Evolutionary conservation across 305 asterid species (phyloP).

Genomic region (Nicotiana rustica): DNA sequence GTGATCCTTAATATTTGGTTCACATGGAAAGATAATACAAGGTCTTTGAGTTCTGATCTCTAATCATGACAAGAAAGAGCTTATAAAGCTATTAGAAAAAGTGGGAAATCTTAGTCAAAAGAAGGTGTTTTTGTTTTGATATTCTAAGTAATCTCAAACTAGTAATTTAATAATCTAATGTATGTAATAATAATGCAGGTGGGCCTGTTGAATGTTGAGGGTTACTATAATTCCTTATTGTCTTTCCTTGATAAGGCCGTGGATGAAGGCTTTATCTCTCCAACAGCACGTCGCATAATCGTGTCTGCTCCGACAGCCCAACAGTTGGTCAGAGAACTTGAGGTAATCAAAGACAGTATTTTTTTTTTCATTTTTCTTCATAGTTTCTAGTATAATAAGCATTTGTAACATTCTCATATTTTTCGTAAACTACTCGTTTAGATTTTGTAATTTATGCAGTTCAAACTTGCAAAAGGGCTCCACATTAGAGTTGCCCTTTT

Average conservation of each 20-base stretch:
- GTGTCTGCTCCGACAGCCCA: slow-evolving; percentile 48
- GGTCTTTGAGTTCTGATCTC: slow-evolving; percentile 38
- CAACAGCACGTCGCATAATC: slow-evolving; percentile 45
- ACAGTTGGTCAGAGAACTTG: slow-evolving; percentile 42
- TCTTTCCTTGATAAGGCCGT: slow-evolving; percentile 50
- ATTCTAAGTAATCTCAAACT: background rate
- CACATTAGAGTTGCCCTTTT: background rate
- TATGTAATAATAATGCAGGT: slow-evolving; percentile 37
- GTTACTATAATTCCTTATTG: slow-evolving; percentile 45
- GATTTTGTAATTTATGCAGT: background rate
- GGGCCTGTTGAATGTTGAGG: slow-evolving; percentile 52
- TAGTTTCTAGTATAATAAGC: background rate
- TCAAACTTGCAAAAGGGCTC: background rate
- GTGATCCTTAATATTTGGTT: slow-evolving; percentile 43
- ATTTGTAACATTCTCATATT: background rate
- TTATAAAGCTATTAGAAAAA: background rate
- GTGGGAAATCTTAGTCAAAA: slow-evolving; percentile 39
- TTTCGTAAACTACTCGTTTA: background rate
- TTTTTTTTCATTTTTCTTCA: background rate
- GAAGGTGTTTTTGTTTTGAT: background rate
- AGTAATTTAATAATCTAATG: background rate
- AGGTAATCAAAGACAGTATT: slow-evolving; percentile 33
- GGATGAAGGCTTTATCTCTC: slow-evolving; percentile 46
- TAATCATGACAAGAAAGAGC: slow-evolving; percentile 38
- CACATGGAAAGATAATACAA: slow-evolving; percentile 53